phyloP scores from a whole-genome alignment of 371 early-diverging fungal species.

The Mucor piriformis region DNA sequence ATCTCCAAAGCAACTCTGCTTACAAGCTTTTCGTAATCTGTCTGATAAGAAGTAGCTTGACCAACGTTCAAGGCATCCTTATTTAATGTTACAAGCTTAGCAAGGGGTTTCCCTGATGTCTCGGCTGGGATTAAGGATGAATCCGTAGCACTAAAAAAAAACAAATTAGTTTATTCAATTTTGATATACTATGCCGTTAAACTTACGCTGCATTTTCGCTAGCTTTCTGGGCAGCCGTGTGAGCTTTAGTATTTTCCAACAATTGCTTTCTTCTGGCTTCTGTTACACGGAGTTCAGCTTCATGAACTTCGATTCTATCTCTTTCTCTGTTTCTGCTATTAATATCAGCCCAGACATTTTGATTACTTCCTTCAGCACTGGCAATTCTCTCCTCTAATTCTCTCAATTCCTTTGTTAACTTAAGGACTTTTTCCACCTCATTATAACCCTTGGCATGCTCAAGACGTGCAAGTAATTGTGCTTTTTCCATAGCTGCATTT shows the following conservation, averaged over 20 bases:
- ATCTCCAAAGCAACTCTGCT: conserved; percentile 26
- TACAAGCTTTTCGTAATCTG: conserved; percentile 31
- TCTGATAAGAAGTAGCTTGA: conserved; percentile 27
- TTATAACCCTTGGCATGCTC: conserved; percentile 42
- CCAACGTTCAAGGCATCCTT: conserved; percentile 29
- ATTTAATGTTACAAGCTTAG: conserved; percentile 18
- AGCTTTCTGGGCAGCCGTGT: neutral
- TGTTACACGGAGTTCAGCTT: conserved; percentile 33
- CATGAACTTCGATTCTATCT: conserved; percentile 41
- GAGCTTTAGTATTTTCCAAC: conserved; percentile 25
- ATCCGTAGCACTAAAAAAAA: conserved; percentile 10
- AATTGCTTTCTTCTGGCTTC: conserved; percentile 37
- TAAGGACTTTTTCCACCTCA: conserved; percentile 33
- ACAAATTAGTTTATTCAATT: neutral
- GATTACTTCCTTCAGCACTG: conserved; percentile 26
- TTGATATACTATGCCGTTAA: neutral
- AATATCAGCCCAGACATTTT: conserved; percentile 57
- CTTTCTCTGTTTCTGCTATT: conserved; percentile 51
- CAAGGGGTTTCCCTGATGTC: conserved; percentile 7
- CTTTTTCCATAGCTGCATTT: conserved; percentile 62
- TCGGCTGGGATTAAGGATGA: conserved; percentile 12
- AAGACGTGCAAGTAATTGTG: conserved; percentile 41
- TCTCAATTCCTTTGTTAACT: conserved; percentile 31
- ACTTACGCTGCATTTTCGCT: conserved; percentile 12
- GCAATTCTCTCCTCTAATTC: conserved; percentile 37